Base-by-base conservation (phyloP, 2,329 filamentous ascomycete species). In the Alternaria longipes region DNA sequence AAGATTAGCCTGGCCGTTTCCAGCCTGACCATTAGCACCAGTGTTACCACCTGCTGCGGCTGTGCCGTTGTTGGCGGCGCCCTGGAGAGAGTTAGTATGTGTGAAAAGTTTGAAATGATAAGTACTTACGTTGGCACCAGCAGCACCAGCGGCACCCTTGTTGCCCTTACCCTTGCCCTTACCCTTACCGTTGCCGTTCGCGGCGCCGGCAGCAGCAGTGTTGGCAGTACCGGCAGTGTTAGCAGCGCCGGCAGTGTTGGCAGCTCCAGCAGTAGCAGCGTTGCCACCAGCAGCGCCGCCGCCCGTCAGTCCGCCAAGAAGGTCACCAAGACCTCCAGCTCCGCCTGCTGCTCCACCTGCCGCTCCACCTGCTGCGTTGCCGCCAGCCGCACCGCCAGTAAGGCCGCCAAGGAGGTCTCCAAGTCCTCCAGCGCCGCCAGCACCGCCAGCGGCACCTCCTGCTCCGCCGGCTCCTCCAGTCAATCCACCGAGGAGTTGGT, bases 371-470 rank as follows among this genome's bases (percentile, higher is more conserved):
- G 14, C 41, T 11, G 30, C 52, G 22, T n/a, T 32, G 16, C 24
- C 42, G 7, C 32, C 53, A 14, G 34, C 60, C 28, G 40, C 58
- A 20, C 56, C 54, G 28, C 55, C 47, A 46, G 52, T 58, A 49
- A 64, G 55, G 20, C 56, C 59, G 11, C 49, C 54, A 16, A 54
- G 54, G n/a, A 63, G 57, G 32, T 45, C 59, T 44, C 38, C 38
- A 20, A 56, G 8, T 7, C 24, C 56, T 26, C 40, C 49, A 12
- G 56, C 47, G 8, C 56, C 60, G 30, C 32, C 44, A 26, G 50
- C 54, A 3, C 38, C 59, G 34, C 54, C 58, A 55, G 44, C 22
- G 22, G 22, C 41, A 3, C 59, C 66, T 7, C 41, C 60, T n/a
- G 51, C 62, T 18, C 56, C 54, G 0, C 57, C 59, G 32, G 51